Conservation (phyloP, 345 rosid genomes). For the Salix arbutifolia region DNA sequence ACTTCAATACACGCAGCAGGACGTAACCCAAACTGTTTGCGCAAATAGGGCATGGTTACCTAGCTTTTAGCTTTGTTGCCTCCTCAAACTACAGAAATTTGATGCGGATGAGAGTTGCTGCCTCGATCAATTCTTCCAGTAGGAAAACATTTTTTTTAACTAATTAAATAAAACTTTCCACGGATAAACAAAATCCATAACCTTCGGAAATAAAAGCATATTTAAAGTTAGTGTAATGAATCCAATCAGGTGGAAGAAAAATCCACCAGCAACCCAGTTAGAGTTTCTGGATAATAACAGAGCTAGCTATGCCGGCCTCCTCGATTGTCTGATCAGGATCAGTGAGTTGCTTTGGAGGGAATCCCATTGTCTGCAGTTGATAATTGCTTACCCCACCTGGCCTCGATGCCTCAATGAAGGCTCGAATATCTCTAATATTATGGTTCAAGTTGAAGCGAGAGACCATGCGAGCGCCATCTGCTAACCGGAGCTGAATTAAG, state of each 20-base stretch:
- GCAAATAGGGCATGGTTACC: too few species aligned
- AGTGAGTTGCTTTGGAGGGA: slow-evolving; percentile 77
- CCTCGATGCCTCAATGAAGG: slow-evolving; percentile 80
- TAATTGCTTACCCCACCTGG: slow-evolving; percentile 62
- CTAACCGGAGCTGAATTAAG: slow-evolving; percentile 80
- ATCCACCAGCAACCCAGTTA: slow-evolving; percentile 22
- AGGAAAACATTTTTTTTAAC: background rate
- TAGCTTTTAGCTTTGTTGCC: too few species aligned
- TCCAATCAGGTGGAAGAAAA: background rate
- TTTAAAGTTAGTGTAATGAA: background rate
- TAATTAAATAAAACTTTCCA: background rate
- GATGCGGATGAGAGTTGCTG: too few species aligned
- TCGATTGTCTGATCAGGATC: slow-evolving; percentile 79
- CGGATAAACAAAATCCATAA: background rate
- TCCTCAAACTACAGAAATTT: too few species aligned
- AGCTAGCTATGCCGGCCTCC: slow-evolving; percentile 78
- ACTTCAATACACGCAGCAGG: too few species aligned
- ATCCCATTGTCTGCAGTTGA: slow-evolving; percentile 85
- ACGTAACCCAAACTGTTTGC: too few species aligned
- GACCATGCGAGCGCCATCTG: slow-evolving; percentile 75
- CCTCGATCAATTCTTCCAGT: too few species aligned
- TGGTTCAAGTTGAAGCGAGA: slow-evolving; percentile 72
- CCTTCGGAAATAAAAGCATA: background rate
- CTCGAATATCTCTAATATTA: slow-evolving; percentile 63
- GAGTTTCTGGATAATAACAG: slow-evolving; percentile 90